These are phyloP conservation scores for Solanum piurae DNA, from an alignment of 257 asterid species.

Conservation along the genomic window DNA sequence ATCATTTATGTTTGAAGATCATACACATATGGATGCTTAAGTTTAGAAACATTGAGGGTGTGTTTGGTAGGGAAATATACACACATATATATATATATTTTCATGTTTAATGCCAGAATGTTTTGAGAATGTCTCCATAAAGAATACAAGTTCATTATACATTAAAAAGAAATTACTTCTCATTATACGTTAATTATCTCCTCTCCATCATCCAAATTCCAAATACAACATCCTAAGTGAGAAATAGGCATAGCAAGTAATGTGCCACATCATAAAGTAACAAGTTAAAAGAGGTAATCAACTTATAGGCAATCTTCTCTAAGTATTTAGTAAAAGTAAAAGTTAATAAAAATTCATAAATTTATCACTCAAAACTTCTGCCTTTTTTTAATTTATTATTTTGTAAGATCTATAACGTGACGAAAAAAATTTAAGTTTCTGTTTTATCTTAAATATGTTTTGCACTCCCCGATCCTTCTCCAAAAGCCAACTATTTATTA, in stretches of 20 bases:
- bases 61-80: too few relatives aligned
- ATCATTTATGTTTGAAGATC: too few relatives aligned
- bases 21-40: too few relatives aligned
- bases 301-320: background rate
- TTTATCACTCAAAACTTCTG: background rate
- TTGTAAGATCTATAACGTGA: background rate
- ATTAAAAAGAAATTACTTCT: too few relatives aligned
- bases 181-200: too few relatives aligned
- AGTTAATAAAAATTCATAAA: background rate
- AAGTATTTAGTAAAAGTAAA: background rate
- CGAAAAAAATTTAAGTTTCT: background rate
- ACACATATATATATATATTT: too few relatives aligned
- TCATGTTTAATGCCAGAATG: too few relatives aligned
- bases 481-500: background rate
- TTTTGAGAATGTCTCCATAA: too few relatives aligned
- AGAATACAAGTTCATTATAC: too few relatives aligned
- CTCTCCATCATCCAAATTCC: background rate
- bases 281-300: background rate
- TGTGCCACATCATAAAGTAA: background rate
- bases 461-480: background rate
- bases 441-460: background rate
- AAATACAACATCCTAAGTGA: background rate
- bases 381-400: background rate
- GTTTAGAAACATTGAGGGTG: too few relatives aligned
- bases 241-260: background rate